Conservation (phyloP, 192 early-diverging fungal species). For the Geranomyces michiganensis region DNA sequence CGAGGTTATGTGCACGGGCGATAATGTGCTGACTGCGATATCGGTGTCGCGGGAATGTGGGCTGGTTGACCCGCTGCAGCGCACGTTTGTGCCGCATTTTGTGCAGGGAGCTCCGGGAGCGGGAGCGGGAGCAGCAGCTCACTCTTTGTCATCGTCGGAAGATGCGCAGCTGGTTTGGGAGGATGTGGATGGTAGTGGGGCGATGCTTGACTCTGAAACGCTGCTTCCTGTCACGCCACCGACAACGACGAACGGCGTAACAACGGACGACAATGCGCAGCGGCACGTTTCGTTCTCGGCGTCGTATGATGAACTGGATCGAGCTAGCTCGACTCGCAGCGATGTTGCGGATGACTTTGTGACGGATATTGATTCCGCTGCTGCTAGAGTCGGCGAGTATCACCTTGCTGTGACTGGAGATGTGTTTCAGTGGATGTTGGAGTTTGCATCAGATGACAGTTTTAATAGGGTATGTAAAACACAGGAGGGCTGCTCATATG, state of each 20-base stretch:
- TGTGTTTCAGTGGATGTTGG: conserved; percentile 93
- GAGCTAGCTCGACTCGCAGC: conserved; percentile 23
- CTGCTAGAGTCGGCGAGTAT: conserved; percentile 56
- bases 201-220: conserved; percentile 58
- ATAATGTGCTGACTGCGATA: conserved; percentile 95
- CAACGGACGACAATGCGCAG: not conserved
- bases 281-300: not conserved
- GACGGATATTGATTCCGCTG: conserved; percentile 24
- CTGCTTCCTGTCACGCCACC: conserved; percentile 27
- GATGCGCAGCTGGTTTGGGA: conserved; percentile 75
- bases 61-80: conserved; percentile 73
- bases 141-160: conserved; percentile 47
- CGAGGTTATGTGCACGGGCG: conserved; percentile 98
- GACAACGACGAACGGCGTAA: not conserved
- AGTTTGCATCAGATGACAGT: conserved; percentile 65
- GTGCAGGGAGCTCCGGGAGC: conserved; percentile 44
- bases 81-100: conserved; percentile 83
- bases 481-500: too few species aligned
- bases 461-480: conserved; percentile 50
- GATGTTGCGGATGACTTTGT: conserved; percentile 12
- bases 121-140: too few species aligned
- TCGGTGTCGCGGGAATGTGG: conserved; percentile 94
- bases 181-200: conserved; percentile 59
- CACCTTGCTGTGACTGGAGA: conserved; percentile 94
- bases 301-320: conserved; percentile 22